Evolutionary conservation across 139 green algal species (phyloP).

Genomic region (Desmodesmus armatus): DNA sequence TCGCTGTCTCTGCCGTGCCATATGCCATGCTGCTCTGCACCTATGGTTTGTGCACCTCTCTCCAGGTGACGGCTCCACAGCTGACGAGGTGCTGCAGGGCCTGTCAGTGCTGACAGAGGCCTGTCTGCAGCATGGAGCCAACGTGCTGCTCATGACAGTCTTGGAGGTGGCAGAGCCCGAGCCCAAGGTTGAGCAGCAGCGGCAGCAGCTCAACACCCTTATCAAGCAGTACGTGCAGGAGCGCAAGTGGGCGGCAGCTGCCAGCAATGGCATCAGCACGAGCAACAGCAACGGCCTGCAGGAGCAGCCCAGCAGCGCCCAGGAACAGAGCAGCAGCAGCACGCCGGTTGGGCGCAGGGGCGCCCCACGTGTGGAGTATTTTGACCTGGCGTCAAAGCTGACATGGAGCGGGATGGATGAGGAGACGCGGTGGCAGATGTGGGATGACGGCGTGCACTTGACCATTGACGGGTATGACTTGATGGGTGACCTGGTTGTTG

Average conservation of each 20-base stretch:
- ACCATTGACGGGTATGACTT: conserved; percentile 37
- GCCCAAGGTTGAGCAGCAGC: not conserved
- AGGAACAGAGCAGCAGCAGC: not conserved
- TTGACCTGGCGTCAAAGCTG: conserved; percentile 20
- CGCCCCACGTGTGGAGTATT: not conserved
- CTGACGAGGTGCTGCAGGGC: conserved; percentile 32
- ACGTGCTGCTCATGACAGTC: conserved; percentile 37
- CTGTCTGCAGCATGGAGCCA: conserved; percentile 7
- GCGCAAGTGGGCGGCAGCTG: not conserved
- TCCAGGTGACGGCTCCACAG: conserved; percentile 20
- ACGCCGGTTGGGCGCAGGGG: not conserved
- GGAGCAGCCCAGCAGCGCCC: too few relatives aligned
- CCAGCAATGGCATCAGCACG: not conserved
- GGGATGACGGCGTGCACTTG: conserved; percentile 42
- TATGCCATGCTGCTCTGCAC: too few relatives aligned
- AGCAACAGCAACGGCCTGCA: not conserved
- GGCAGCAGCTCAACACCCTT: conserved; percentile 2
- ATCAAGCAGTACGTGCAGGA: conserved; percentile 26
- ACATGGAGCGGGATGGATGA: not conserved
- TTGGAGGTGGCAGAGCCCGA: conserved; percentile 26
- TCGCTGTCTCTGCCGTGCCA: too few relatives aligned
- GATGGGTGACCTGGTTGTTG: conserved; percentile 11
- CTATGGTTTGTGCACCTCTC: too few relatives aligned
- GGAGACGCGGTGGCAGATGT: conserved; percentile 13
- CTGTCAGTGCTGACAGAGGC: conserved; percentile 14